A percentile compares a stretch with the other conserved stretches of the same genome.
phyloP scores from a whole-genome alignment of 352 stramenopile genomes.

The Globisporangium perplexum region DNA sequence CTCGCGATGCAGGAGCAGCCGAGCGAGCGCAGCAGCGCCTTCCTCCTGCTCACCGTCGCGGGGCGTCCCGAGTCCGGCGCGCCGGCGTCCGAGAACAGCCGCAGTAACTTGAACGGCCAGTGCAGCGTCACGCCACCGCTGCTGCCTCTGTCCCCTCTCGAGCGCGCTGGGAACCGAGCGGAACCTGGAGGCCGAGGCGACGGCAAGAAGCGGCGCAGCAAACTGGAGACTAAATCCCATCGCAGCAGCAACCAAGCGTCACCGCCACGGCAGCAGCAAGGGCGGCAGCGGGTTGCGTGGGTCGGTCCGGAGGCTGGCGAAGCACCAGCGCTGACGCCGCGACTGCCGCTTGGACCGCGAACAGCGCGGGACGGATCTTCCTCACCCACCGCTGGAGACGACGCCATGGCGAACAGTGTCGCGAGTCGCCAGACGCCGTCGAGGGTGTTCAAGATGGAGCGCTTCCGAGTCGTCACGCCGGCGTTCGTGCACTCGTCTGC shows the following conservation, averaged over 20 bases:
- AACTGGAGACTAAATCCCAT: background rate
- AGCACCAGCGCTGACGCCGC: background rate
- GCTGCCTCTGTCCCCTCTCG: background rate
- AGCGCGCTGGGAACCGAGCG: background rate
- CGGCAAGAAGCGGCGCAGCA: background rate
- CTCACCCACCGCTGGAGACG: background rate
- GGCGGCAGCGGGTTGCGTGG: conserved; percentile 5
- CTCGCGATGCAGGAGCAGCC: conserved; percentile 45
- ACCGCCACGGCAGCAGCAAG: background rate
- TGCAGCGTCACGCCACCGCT: background rate
- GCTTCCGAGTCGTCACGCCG: conserved; percentile 52
- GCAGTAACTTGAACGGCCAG: background rate
- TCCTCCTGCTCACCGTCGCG: conserved; percentile 42
- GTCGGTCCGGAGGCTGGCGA: background rate
- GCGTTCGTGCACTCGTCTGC: conserved; percentile 21
- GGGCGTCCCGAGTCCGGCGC: conserved; percentile 34
- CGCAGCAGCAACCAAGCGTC: conserved; percentile 7
- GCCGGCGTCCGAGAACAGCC: conserved; percentile 2
- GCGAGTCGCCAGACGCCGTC: conserved; percentile 30
- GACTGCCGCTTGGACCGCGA: background rate
- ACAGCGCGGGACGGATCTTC: conserved; percentile 5
- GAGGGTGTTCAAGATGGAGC: conserved; percentile 66
- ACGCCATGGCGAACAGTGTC: conserved; percentile 19
- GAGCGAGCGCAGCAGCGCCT: conserved; percentile 32
- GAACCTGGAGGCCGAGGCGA: background rate